Evolutionary conservation across 257 asterid genomes (phyloP), one percentile per base, ranked within the genome.

Genomic region (Solanum neorickii): DNA sequence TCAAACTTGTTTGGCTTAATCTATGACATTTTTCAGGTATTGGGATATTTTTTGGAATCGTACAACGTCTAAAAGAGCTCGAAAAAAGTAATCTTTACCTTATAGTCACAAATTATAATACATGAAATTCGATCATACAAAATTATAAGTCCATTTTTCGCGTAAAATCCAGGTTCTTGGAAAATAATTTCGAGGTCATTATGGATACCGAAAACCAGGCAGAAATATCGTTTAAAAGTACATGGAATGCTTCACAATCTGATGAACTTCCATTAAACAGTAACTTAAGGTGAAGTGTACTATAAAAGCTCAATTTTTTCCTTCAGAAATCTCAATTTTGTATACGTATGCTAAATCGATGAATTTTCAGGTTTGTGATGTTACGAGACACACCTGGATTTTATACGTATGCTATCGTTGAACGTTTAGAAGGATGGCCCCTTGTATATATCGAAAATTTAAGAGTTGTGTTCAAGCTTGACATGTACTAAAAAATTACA

Each of bases 31-130:
- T 87, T 91, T 65, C 62, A 96, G 99, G 89, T 96, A 96, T 44
- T 96, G 99, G 99, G 99, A 96, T 52, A 87, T 96, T 84, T 93
- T 92, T 77, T 96, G 98, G 98, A 91, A 91, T 89, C 66, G 83
- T 11, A 86, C 92, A 6, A 92, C 87, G 15, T 91, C 84, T 2
- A 33, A 33, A n/a, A 93, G 85, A 80, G 42, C 66, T 41, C 44
- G 87, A 41, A 96, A 94, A 82, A 95, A 89, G 97, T 93, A 88
- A 86, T 92, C 82, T 56, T 4, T 15, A 69, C 77, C 10, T 20
- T 46, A 2, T 33, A 12, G 3, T 25, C 6, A 41, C 83, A 75
- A 23, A 65, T 47, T 37, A n/a, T 23, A 21, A 11, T 59, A 59
- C 46, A 62, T 37, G 73, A 60, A n/a, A 37, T 65, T 60, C 1